phyloP scores from a whole-genome alignment of 2,329 filamentous ascomycete species.

The Epichloe glyceriae region DNA sequence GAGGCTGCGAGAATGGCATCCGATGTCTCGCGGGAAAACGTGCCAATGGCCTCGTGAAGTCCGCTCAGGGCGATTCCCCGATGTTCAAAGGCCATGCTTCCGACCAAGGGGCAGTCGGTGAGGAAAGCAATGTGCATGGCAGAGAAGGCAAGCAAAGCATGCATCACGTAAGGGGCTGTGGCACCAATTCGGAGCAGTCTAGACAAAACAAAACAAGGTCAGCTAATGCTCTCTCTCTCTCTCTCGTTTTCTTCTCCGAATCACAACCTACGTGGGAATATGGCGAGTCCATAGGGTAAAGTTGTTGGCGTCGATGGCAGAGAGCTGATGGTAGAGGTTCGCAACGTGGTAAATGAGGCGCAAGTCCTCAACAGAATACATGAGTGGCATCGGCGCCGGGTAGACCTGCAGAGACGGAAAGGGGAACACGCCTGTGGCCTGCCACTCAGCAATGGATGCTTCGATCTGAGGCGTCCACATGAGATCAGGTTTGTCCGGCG shows the following conservation, averaged over 20 bases:
- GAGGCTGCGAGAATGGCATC: constrained; percentile 88
- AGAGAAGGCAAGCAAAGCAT: constrained; percentile 83
- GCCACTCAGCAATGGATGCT: constrained; percentile 69
- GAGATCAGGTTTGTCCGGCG: constrained; percentile 54
- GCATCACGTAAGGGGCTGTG: constrained; percentile 81
- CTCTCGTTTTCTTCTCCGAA: neutral
- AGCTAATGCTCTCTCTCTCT: neutral
- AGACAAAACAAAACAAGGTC: neutral
- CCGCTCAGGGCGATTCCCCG: constrained; percentile 76
- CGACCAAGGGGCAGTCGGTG: constrained; percentile 71
- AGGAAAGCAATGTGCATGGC: constrained; percentile 87
- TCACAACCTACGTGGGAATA: constrained; percentile 66
- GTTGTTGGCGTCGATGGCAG: constrained; percentile 61
- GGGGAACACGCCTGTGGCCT: constrained; percentile 70
- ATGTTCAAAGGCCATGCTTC: constrained; percentile 82
- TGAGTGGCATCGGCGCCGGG: constrained; percentile 58
- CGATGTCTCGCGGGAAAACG: constrained; percentile 74
- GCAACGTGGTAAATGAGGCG: constrained; percentile 85
- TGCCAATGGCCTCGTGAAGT: constrained; percentile 72
- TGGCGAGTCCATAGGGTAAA: constrained; percentile 89
- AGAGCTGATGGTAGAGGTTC: constrained; percentile 72
- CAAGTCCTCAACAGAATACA: constrained; percentile 65
- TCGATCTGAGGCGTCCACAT: constrained; percentile 83
- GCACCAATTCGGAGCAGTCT: constrained; percentile 59
- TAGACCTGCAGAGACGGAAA: constrained; percentile 71